Percentiles rank a stretch among this genome's conserved stretches.
phyloP scores from a whole-genome alignment of 208 protist species.

The Leishmania aethiopica region DNA sequence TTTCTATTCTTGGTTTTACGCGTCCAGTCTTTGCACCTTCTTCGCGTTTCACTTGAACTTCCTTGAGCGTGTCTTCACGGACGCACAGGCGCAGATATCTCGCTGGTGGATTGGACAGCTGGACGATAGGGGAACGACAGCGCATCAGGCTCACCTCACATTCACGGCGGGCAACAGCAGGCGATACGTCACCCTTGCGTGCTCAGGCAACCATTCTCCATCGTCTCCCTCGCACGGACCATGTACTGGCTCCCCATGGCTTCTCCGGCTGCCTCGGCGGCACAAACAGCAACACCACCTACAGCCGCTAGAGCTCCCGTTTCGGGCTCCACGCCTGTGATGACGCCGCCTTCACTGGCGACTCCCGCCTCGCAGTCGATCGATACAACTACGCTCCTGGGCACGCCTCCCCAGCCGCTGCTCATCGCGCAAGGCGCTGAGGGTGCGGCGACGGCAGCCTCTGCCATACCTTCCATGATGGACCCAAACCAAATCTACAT shows the following conservation, averaged over 20 bases:
- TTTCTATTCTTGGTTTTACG: neutral
- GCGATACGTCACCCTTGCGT: neutral
- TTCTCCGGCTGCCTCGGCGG: neutral
- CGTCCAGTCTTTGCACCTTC: neutral
- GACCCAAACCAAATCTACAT: neutral
- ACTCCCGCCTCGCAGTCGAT: neutral
- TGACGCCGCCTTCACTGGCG: neutral
- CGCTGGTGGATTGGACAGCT: too few relatives aligned
- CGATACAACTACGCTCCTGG: neutral
- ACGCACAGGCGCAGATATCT: neutral
- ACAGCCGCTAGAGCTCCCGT: neutral
- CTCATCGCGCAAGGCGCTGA: neutral
- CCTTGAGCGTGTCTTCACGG: neutral
- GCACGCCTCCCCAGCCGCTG: neutral
- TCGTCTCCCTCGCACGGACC: neutral
- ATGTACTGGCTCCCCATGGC: conserved; percentile 3
- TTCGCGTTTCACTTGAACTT: neutral
- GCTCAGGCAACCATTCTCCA: too few relatives aligned
- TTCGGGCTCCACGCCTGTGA: neutral
- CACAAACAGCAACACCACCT: neutral
- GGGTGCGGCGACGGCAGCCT: neutral
- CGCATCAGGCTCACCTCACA: neutral
- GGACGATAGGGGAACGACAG: neutral
- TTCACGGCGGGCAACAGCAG: neutral
- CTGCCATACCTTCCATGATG: neutral